A percentile compares a stretch with the other conserved stretches of the same genome.
These are phyloP conservation scores for Acanthamoeba castellanii DNA, from an alignment of 208 protist species.

Conservation along the genomic window DNA sequence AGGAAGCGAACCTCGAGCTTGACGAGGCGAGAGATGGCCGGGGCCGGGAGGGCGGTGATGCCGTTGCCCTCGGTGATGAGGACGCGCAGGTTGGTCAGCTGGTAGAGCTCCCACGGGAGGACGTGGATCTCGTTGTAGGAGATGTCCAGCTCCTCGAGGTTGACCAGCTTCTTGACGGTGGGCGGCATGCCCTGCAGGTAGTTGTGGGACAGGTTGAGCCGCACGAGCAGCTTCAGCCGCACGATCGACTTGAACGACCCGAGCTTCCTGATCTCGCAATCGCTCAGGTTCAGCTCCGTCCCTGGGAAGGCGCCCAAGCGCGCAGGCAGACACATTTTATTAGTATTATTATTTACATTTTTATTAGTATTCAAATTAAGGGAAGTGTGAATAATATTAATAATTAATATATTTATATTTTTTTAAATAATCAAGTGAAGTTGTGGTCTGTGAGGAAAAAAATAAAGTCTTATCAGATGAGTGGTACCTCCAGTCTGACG, in stretches of 20 bases:
- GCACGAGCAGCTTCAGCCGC: constrained; percentile 68
- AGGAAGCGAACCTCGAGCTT: constrained; percentile 47
- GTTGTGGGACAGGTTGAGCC: constrained; percentile 55
- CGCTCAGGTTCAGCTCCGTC: constrained; percentile 65
- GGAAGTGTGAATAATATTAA: not conserved
- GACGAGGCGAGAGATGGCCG: constrained; percentile 39
- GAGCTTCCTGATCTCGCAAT: constrained; percentile 66
- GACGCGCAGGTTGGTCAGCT: constrained; percentile 62
- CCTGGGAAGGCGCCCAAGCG: not conserved
- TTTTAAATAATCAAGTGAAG: not conserved
- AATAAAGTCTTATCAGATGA: not conserved
- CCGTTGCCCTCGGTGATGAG: constrained; percentile 67
- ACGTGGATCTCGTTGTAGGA: constrained; percentile 66
- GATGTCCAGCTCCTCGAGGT: constrained; percentile 65
- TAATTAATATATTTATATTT: not conserved
- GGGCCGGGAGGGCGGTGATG: constrained; percentile 16
- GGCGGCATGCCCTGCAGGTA: constrained; percentile 64
- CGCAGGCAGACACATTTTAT: not conserved
- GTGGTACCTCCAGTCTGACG: constrained; percentile 33
- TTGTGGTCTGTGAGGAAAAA: not conserved
- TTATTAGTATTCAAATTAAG: no score
- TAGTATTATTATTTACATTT: not conserved
- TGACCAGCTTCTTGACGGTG: constrained; percentile 67
- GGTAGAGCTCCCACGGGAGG: constrained; percentile 62
- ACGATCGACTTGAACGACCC: constrained; percentile 64